Conservation (phyloP, 345 rosid species). For the Lagerstroemia speciosa region DNA sequence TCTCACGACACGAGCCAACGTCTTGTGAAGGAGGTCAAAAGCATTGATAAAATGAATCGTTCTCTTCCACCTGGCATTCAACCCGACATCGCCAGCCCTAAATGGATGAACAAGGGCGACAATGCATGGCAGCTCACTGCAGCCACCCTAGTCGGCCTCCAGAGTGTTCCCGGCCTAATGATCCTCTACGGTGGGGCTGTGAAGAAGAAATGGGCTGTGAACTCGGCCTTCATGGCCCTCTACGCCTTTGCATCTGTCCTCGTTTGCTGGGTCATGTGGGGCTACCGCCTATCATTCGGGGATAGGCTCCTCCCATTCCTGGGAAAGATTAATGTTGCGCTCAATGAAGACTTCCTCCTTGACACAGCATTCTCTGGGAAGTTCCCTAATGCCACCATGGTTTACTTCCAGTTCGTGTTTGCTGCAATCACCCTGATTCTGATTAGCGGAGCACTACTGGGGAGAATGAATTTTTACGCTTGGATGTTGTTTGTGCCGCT, state of each 20-base stretch:
- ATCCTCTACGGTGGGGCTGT: conserved; percentile 60
- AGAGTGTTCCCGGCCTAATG: conserved; percentile 59
- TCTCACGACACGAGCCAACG: too few species aligned
- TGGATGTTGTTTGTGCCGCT: conserved; percentile 71
- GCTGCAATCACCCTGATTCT: conserved; percentile 57
- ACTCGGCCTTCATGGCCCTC: conserved; percentile 72
- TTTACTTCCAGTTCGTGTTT: conserved; percentile 53
- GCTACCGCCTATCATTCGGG: conserved; percentile 48
- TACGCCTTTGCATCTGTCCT: conserved; percentile 58
- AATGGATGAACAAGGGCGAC: conserved; percentile 63
- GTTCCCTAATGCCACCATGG: conserved; percentile 54
- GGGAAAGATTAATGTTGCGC: conserved; percentile 31
- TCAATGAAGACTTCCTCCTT: conserved; percentile 34
- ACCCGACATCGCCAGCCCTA: conserved; percentile 46
- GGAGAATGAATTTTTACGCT: conserved; percentile 59
- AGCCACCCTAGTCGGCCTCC: conserved; percentile 51
- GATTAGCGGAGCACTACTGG: conserved; percentile 50
- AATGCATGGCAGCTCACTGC: conserved; percentile 69
- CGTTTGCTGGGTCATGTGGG: conserved; percentile 69
- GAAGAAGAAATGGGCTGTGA: conserved; percentile 71
- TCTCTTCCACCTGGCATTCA: too few species aligned
- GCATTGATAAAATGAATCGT: too few species aligned
- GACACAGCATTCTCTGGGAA: conserved; percentile 3
- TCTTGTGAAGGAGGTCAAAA: too few species aligned
- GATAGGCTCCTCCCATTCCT: conserved; percentile 25